A percentile compares a stretch with the other conserved stretches of the same genome.
Conservation (phyloP, 2,329 filamentous ascomycete genomes). For the Catunica adiposa region DNA sequence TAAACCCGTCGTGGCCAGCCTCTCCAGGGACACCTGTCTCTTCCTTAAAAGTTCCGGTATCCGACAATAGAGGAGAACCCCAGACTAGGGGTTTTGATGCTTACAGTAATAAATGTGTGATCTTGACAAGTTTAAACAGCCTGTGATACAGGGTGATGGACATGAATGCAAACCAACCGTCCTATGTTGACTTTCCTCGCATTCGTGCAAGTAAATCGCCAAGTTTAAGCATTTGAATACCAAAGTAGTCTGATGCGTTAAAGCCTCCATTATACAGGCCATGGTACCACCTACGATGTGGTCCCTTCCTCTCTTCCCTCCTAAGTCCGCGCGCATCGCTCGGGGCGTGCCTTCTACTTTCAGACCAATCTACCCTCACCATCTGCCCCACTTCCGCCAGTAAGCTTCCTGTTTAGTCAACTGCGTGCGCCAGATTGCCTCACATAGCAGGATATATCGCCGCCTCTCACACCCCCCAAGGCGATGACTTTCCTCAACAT, state of each 20-base stretch:
- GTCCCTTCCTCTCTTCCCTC: background rate
- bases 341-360: conserved; percentile 1
- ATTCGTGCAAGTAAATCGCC: too few relatives aligned
- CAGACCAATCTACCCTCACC: background rate
- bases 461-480: background rate
- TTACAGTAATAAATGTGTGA: background rate
- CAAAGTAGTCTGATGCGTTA: too few relatives aligned
- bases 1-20: too few relatives aligned
- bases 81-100: background rate
- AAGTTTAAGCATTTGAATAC: too few relatives aligned
- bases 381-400: background rate
- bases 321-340: background rate
- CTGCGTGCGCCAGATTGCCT: background rate
- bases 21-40: too few relatives aligned
- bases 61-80: background rate
- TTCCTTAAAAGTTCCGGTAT: background rate
- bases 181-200: too few relatives aligned
- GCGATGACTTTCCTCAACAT: background rate
- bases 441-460: too few relatives aligned
- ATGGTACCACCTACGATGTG: background rate
- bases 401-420: background rate
- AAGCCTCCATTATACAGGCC: background rate
- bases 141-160: background rate
- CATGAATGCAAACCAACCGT: too few relatives aligned
- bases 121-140: too few relatives aligned